These are phyloP conservation scores for Venturia aucupariae DNA, from an alignment of 2,329 filamentous ascomycete species.

Conservation along the genomic window DNA sequence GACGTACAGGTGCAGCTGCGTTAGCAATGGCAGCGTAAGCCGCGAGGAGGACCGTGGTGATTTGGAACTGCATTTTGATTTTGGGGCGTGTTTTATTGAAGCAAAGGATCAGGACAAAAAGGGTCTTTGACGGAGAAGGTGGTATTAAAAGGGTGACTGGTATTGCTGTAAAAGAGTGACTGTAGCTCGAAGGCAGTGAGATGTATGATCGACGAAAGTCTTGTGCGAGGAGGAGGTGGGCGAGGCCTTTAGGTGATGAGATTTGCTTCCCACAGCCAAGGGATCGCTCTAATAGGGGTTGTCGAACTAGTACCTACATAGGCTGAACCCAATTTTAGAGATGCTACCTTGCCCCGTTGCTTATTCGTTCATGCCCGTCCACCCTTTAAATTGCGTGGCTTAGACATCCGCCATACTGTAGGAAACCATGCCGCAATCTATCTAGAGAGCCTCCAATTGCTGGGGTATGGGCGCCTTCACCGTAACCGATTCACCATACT, in stretches of 20 bases:
- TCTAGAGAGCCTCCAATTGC: neutral
- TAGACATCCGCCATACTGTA: neutral
- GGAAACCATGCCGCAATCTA: neutral
- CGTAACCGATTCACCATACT: too few relatives aligned
- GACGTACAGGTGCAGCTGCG: neutral
- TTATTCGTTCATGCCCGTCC: neutral
- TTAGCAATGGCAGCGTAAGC: slow-evolving; percentile 9
- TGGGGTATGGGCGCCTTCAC: neutral
- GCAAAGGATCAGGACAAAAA: neutral
- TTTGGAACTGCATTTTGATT: slow-evolving; percentile 7
- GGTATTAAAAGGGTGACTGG: neutral
- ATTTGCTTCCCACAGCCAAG: neutral
- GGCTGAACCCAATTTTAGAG: neutral
- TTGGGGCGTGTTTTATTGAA: neutral
- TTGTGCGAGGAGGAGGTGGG: neutral
- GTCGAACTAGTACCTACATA: neutral
- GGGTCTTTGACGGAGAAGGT: neutral
- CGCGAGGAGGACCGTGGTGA: slow-evolving; percentile 11
- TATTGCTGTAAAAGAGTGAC: slow-evolving; percentile 1
- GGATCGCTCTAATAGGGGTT: neutral
- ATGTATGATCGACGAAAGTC: neutral
- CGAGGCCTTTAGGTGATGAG: neutral
- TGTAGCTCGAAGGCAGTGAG: neutral
- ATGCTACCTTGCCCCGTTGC: neutral
- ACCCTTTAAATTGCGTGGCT: neutral